Conservation (phyloP, 495 filamentous ascomycete species). For the Cryomyces minteri region DNA sequence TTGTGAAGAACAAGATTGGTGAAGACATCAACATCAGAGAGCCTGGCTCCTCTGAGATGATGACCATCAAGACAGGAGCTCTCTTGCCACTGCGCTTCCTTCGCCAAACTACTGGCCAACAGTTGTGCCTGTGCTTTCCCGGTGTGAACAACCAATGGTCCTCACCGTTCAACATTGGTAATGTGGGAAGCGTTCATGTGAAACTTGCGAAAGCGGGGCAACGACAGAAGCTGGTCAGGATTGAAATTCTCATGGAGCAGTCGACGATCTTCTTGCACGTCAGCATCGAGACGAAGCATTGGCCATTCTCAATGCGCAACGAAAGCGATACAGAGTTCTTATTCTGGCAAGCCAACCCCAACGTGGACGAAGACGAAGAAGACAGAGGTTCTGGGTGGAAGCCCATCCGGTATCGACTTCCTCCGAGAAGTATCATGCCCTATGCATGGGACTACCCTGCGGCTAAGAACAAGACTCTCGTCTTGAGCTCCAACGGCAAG, state of each 20-base stretch:
- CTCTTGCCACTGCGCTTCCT: constrained; percentile 76
- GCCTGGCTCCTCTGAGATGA: constrained; percentile 65
- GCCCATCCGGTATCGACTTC: constrained; percentile 82
- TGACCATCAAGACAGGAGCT: constrained; percentile 54
- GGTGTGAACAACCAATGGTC: constrained; percentile 97
- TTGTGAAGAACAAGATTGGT: constrained; percentile 78
- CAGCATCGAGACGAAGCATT: constrained; percentile 75
- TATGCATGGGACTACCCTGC: constrained; percentile 99
- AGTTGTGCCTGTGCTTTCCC: constrained; percentile 82
- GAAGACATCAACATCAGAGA: constrained; percentile 83
- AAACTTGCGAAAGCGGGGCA: constrained; percentile 84
- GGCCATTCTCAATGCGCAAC: constrained; percentile 97
- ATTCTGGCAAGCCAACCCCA: constrained; percentile 74
- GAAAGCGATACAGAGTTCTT: constrained; percentile 92
- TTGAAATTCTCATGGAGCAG: constrained; percentile 79
- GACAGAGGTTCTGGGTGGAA: constrained; percentile 66
- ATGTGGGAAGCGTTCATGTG: constrained; percentile 77
- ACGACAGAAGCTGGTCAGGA: constrained; percentile 69
- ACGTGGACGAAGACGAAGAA: constrained; percentile 65
- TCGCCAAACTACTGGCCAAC: constrained; percentile 58
- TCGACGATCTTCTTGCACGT: constrained; percentile 87
- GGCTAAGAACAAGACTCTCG: constrained; percentile 84
- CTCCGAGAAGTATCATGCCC: constrained; percentile 92
- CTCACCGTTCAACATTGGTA: constrained; percentile 89
- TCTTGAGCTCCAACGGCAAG: constrained; percentile 59